Evolutionary conservation across 2,329 filamentous ascomycete species (phyloP).

Genomic region (Ascochyta viciae-villosae): DNA sequence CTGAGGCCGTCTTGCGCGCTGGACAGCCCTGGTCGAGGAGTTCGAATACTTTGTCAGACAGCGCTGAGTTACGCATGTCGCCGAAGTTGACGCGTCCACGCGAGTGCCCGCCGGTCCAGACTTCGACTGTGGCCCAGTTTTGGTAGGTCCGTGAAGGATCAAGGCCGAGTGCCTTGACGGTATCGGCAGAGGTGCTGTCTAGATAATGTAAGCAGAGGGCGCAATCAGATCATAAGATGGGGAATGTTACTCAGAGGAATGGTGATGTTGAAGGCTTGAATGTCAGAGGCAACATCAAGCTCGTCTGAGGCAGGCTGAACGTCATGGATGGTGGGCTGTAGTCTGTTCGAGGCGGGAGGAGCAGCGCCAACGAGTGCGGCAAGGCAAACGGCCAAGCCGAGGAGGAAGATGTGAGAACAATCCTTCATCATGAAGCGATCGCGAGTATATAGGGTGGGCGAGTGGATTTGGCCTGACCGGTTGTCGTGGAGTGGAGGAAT

Average conservation of each 20-base stretch:
- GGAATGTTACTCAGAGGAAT: background rate
- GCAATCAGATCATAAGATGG: background rate
- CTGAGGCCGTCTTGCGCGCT: background rate
- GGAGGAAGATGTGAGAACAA: background rate
- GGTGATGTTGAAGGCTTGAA: background rate
- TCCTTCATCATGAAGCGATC: background rate
- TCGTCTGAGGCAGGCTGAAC: background rate
- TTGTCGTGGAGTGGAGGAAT: no score
- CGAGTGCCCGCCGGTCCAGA: background rate
- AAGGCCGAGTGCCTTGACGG: background rate
- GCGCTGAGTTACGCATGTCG: background rate
- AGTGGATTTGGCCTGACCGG: no score
- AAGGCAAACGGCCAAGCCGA: background rate
- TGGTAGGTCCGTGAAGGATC: background rate
- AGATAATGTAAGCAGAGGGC: background rate
- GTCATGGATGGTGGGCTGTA: no score
- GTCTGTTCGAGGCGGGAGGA: background rate
- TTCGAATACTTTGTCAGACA: background rate
- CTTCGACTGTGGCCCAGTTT: background rate
- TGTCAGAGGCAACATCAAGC: background rate
- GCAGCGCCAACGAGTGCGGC: background rate
- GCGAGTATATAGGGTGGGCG: no score
- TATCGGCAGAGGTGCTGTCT: background rate
- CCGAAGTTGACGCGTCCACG: conserved; percentile 6
- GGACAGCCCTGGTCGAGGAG: background rate